Percentiles rank a stretch among this genome's conserved stretches.
These are phyloP conservation scores for Chrysosphaeria jannelii DNA, from an alignment of 2,329 filamentous ascomycete species.

Conservation along the genomic window DNA sequence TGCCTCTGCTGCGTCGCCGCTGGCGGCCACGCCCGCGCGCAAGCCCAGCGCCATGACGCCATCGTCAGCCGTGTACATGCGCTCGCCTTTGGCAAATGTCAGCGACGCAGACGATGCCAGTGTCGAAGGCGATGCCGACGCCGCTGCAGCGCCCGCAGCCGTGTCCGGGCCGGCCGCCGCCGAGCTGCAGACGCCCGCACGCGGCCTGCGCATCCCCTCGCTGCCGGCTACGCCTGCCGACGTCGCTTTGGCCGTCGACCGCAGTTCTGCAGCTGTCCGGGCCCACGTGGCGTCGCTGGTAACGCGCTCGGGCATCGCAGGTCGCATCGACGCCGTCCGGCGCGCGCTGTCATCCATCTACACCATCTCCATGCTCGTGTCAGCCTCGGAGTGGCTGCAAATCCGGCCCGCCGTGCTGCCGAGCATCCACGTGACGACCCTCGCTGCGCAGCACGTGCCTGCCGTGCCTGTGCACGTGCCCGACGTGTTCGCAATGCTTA, in stretches of 20 bases:
- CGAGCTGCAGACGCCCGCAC: no score
- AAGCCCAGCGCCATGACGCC: no score
- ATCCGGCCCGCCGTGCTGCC: constrained; percentile 42
- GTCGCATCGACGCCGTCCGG: constrained; percentile 33
- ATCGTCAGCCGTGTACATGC: no score
- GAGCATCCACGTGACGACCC: constrained; percentile 39
- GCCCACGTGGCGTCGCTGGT: constrained; percentile 32
- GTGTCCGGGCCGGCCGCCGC: no score
- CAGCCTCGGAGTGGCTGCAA: constrained; percentile 37
- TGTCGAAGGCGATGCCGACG: no score
- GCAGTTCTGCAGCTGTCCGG: constrained; percentile 33
- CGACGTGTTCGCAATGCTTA: constrained; percentile 53
- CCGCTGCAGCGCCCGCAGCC: no score
- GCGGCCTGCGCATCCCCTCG: constrained; percentile 31
- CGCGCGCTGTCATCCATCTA: constrained; percentile 41
- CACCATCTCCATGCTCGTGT: constrained; percentile 36
- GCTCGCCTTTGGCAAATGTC: no score
- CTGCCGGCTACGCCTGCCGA: constrained; percentile 55
- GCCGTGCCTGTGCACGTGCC: constrained; percentile 38
- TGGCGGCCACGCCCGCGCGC: constrained; percentile 16
- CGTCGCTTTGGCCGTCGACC: constrained; percentile 48
- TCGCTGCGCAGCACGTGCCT: constrained; percentile 22
- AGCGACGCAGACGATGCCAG: no score
- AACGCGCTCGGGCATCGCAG: constrained; percentile 32
- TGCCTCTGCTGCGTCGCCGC: no score